Evolutionary conservation across 805 yeast genomes (phyloP), one percentile per base, ranked within the genome.

Genomic region (Zygosaccharomyces rouxii): DNA sequence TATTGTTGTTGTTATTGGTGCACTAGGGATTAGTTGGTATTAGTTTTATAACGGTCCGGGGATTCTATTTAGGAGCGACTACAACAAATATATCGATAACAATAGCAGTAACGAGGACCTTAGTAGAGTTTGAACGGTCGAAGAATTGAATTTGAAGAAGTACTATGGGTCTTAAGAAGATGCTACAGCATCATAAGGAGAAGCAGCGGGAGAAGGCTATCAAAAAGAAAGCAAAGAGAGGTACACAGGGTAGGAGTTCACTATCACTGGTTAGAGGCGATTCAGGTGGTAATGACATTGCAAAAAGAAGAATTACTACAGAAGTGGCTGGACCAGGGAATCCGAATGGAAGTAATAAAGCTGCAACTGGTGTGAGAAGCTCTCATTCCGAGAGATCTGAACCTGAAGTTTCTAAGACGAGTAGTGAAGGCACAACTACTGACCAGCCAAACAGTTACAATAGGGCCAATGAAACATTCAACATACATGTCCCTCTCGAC

Each of bases 251-350:
- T 1, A 14, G 44, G 13, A 41, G 44, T 29, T 41, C 44, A 11
- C 44, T 41, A 29, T 41, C 44, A 10, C 44, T 41, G 13, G 44
- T 41, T 1, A 28, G 44, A 4, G 35, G 35, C 11, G 25, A 41
- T 10, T 29, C 44, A 16, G 29, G 26, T 13, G 44, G 44, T 11
- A 47, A 52, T 6, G 55, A 54, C 18, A 56, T 59, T 38, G 63
- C 62, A 1, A 59, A 55, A 41, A 53, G 63, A 39, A 47, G 59
- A 38, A 44, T 58, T 6, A 29, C 50, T 5, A 25, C 50, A 2
- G 54, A 52, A 9, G 5, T 4, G 4, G 21, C 21, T 14, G 14
- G 11, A 7, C 28, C 28, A 7, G 28, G 10, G 28, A 11, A 25
- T 25, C 10, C 28, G 13, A 5, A 9, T 25, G 10, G 10, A 25